Conservation (phyloP, 306 rosid species). For the Sindora glabra region DNA sequence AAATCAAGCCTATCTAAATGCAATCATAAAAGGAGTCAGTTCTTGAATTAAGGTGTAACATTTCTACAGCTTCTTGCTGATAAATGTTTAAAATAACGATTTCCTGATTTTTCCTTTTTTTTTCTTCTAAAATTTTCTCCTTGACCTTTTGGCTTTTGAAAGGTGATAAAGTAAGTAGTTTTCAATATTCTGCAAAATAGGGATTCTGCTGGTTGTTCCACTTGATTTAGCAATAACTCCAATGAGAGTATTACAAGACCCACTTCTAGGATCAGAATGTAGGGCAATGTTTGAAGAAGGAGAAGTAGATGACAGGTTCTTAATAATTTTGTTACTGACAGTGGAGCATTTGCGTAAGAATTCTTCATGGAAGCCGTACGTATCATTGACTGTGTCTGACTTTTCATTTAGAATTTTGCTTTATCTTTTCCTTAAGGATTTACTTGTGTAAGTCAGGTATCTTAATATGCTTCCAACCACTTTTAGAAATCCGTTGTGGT, state of each 20-base stretch:
- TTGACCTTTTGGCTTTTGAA: neutral
- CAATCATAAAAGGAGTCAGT: neutral
- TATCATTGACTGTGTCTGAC: constrained; percentile 22
- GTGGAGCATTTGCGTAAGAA: constrained; percentile 74
- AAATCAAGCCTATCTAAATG: neutral
- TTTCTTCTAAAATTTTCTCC: neutral
- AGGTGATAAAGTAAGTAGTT: constrained; percentile 1
- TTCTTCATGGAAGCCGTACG: constrained; percentile 97
- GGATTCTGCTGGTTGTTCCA: constrained; percentile 75
- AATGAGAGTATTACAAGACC: constrained; percentile 95
- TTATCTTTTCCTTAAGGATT: constrained; percentile 10
- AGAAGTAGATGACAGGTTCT: constrained; percentile 86
- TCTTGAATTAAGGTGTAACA: neutral
- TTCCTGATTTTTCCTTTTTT: neutral
- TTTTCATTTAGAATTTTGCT: neutral
- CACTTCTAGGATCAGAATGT: constrained; percentile 79
- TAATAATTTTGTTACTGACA: constrained; percentile 66
- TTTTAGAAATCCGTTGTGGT: constrained; percentile 87
- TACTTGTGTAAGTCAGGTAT: constrained; percentile 51
- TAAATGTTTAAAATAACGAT: neutral
- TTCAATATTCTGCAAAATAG: constrained; percentile 28
- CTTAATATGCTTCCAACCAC: constrained; percentile 84
- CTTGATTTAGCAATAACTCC: constrained; percentile 90
- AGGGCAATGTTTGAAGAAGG: constrained; percentile 87
- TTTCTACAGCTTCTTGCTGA: neutral